A percentile compares a stretch with the other conserved stretches of the same genome.
Conservation (phyloP, 1,284 basidiomycete genomes). For the Ganoderma lingzhi region DNA sequence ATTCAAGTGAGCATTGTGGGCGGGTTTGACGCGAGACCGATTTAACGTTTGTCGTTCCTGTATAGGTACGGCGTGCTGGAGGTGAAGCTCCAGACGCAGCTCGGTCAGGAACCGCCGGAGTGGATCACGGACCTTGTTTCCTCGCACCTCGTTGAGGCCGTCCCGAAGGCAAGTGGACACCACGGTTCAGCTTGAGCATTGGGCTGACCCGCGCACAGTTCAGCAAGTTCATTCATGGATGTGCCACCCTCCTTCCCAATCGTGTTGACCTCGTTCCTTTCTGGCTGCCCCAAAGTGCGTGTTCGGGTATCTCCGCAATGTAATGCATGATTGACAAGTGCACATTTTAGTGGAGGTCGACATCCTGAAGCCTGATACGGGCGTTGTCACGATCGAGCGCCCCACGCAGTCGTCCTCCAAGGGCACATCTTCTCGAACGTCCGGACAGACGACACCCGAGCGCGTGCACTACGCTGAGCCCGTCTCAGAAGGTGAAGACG, state of each 20-base stretch:
- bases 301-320: neutral
- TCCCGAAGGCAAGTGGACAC: constrained; percentile 66
- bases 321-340: constrained; percentile 11
- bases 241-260: constrained; percentile 91
- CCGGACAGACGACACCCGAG: constrained; percentile 60
- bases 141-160: constrained; percentile 93
- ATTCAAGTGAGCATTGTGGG: constrained; percentile 77
- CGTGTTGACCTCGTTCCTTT: constrained; percentile 98
- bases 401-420: constrained; percentile 59
- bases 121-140: constrained; percentile 97
- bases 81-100: constrained; percentile 97
- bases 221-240: constrained; percentile 98
- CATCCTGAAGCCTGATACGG: constrained; percentile 88
- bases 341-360: constrained; percentile 83
- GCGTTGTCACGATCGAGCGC: constrained; percentile 81
- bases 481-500: constrained; percentile 90
- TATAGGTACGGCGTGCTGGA: constrained; percentile 88
- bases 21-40: neutral
- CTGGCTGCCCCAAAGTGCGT: constrained; percentile 95
- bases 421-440: constrained; percentile 55
- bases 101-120: constrained; percentile 94
- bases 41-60: neutral
- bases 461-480: constrained; percentile 79
- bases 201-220: constrained; percentile 29
- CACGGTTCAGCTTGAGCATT: constrained; percentile 36